Base-by-base conservation (phyloP, 805 yeast species). In the Monosporozyma aerobia region DNA sequence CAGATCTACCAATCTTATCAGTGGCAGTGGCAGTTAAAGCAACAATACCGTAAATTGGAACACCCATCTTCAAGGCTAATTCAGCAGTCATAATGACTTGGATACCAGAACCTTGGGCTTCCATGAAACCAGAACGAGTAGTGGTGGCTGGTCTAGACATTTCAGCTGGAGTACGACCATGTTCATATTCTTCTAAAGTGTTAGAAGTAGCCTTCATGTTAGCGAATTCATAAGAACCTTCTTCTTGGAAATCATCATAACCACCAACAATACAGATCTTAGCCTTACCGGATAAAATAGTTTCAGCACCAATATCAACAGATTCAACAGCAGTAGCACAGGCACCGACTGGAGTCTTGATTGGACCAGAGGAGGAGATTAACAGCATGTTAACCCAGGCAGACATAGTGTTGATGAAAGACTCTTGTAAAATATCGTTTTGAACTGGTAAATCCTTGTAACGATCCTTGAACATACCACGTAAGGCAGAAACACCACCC, bases 321-420 rank as follows among this genome's bases (percentile, higher is more conserved):
- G 99, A 94, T 77, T 94, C 99, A 56, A 94, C 86, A 53, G 99
- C 94, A 60, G 99, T 94, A 50, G 99, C 99, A 79, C 99, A 94
- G 43, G 99, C 99, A 76, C 96, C 99, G 53, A 94, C 99, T 51
- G 99, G 98, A 30, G 99, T 95, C 80, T 90, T 90, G 73, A 90
- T 90, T 56, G 99, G 99, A 74, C 99, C 99, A 54, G 97, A 89
- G 5, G 98, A 86, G 16, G 98, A 92, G 57, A 94, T 77, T 69
- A 95, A 77, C 77, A 94, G 80, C 99, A 94, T 94, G 69, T 94
- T 94, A 62, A 94, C 97, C 99, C 99, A 94, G 57, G 99, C 99
- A 57, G 96, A 80, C 97, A 94, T 92, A 51, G 98, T 94, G 78
- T 94, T 94, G 77, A 95, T 90, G 76, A 94, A 94, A 55, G 99